phyloP scores from a whole-genome alignment of 345 rosid species.

The Murraya paniculata region DNA sequence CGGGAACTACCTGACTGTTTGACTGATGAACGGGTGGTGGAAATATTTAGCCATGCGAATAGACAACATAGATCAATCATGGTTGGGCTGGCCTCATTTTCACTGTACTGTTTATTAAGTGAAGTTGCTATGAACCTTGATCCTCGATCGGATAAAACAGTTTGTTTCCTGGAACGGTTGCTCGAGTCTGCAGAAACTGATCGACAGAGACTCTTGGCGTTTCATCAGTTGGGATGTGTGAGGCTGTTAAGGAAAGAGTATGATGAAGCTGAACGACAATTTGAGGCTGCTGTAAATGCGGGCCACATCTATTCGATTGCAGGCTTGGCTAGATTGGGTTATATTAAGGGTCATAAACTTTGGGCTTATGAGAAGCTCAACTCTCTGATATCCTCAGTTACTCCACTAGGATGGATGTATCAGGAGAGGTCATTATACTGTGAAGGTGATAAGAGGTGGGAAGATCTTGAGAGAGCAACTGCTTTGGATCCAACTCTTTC shows the following conservation, averaged over 20 bases:
- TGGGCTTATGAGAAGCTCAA: slow-evolving; percentile 77
- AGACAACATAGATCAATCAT: slow-evolving; percentile 59
- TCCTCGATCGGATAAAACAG: slow-evolving; percentile 64
- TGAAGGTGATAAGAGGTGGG: slow-evolving; percentile 73
- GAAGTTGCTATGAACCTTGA: slow-evolving; percentile 85
- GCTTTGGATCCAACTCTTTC: slow-evolving; percentile 86
- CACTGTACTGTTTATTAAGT: slow-evolving; percentile 77
- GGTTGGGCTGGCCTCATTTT: slow-evolving; percentile 77
- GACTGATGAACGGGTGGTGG: slow-evolving; percentile 66
- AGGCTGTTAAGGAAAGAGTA: slow-evolving; percentile 81
- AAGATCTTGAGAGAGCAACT: slow-evolving; percentile 88
- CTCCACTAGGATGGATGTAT: slow-evolving; percentile 91
- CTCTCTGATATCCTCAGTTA: slow-evolving; percentile 64
- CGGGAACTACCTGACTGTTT: slow-evolving; percentile 75
- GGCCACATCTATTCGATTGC: slow-evolving; percentile 79
- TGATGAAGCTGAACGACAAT: slow-evolving; percentile 69
- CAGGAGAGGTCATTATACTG: slow-evolving; percentile 90
- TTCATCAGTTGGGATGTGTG: slow-evolving; percentile 88
- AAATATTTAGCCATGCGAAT: slow-evolving; percentile 52
- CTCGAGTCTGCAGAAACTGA: slow-evolving; percentile 70
- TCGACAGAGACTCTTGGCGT: slow-evolving; percentile 70
- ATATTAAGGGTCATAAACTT: slow-evolving; percentile 57
- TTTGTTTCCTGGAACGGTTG: slow-evolving; percentile 58
- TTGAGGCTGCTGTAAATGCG: slow-evolving; percentile 58
- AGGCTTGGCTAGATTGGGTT: slow-evolving; percentile 84